Percentiles rank a stretch among this genome's conserved stretches.
Evolutionary conservation across 179 eudicot species (phyloP).

Genomic region (Pouteria campechiana): DNA sequence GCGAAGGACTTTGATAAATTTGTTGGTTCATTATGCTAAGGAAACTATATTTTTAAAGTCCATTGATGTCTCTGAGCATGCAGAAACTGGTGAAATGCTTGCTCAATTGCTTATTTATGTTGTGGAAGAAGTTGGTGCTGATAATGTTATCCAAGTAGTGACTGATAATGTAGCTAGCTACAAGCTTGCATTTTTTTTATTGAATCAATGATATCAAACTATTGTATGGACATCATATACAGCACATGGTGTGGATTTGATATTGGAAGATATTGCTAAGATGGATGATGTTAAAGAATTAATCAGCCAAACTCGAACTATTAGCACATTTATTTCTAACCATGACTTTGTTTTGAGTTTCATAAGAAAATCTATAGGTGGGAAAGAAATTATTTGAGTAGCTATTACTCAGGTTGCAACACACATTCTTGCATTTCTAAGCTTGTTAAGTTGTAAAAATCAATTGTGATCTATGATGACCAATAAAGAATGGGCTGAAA

Average conservation of each 20-base stretch:
- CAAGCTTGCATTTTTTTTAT: slow-evolving; percentile 29
- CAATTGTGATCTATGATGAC: slow-evolving; percentile 22
- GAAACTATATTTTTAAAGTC: slow-evolving; percentile 25
- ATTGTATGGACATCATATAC: slow-evolving; percentile 36
- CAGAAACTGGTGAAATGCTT: slow-evolving; percentile 19
- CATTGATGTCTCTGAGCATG: slow-evolving; percentile 22
- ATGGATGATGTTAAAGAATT: slow-evolving; percentile 20
- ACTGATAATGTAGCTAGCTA: slow-evolving; percentile 21
- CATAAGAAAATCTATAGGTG: slow-evolving; percentile 25
- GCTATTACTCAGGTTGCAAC: slow-evolving; percentile 8
- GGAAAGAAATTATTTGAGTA: slow-evolving; percentile 21
- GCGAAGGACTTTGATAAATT: no score
- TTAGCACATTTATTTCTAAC: slow-evolving; percentile 16
- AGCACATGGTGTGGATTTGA: slow-evolving; percentile 20
- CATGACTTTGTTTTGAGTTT: slow-evolving; percentile 10
- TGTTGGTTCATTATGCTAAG: no score
- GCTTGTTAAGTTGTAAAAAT: no score
- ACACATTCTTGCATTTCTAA: slow-evolving; percentile 21
- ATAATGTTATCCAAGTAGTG: slow-evolving; percentile 26
- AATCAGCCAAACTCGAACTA: slow-evolving; percentile 18
- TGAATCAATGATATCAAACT: slow-evolving; percentile 25
- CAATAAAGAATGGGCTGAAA: slow-evolving; percentile 12
- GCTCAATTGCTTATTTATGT: slow-evolving; percentile 20
- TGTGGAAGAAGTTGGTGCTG: slow-evolving; percentile 25
- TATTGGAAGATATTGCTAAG: slow-evolving; percentile 25